Percentiles rank a stretch among this genome's conserved stretches.
phyloP scores from a whole-genome alignment of 2,329 filamentous ascomycete species.

The Arthrobotrys megalospora region DNA sequence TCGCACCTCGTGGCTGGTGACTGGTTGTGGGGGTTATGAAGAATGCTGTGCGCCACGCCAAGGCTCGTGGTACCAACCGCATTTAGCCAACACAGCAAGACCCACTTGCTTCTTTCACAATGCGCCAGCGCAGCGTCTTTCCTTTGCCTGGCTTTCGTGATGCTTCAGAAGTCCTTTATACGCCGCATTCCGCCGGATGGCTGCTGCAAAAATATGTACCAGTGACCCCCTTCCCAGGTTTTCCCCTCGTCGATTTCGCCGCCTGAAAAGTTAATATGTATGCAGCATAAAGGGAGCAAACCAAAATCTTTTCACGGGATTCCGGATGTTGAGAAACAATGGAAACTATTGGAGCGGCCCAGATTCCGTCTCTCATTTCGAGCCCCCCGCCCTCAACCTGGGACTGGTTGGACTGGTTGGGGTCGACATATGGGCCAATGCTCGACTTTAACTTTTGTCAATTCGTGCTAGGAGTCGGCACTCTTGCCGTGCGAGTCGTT shows the following conservation, averaged over 20 bases:
- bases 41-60: constrained; percentile 45
- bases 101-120: constrained; percentile 41
- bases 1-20: constrained; percentile 49
- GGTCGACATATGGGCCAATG: constrained; percentile 40
- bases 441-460: constrained; percentile 15
- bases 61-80: constrained; percentile 55
- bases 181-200: constrained; percentile 46
- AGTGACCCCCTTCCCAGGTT: constrained; percentile 21
- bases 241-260: constrained; percentile 26
- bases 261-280: constrained; percentile 23
- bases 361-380: constrained; percentile 33
- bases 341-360: constrained; percentile 21
- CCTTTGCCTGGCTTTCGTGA: constrained; percentile 6
- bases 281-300: constrained; percentile 44
- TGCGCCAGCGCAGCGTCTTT: constrained; percentile 45
- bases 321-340: constrained; percentile 31
- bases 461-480: constrained; percentile 27
- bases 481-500: constrained; percentile 54
- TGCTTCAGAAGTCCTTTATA: constrained; percentile 41
- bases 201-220: constrained; percentile 40
- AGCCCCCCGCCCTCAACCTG: constrained; percentile 23
- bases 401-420: constrained; percentile 47
- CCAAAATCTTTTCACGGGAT: constrained; percentile 23
- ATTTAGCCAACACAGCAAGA: constrained; percentile 48
- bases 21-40: constrained; percentile 18